These are phyloP conservation scores for Talinum fruticosum DNA, from an alignment of 148 eudicot species.

Conservation along the genomic window DNA sequence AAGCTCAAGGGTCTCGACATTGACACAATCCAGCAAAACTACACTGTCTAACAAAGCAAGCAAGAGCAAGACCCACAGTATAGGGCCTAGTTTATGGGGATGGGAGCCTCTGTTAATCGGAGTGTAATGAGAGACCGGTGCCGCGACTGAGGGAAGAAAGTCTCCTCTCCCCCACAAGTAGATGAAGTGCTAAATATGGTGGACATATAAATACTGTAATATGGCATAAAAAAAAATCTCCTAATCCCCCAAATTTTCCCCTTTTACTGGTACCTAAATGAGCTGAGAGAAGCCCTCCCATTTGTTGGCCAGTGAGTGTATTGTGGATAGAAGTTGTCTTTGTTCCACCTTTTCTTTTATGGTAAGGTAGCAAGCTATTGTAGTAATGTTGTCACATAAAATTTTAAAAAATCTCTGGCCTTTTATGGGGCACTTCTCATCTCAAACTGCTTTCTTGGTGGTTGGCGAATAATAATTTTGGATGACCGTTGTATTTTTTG, in stretches of 20 bases:
- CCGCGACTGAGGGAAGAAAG: conserved; percentile 1
- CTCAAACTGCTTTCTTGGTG: no score
- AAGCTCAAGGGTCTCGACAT: conserved; percentile 87
- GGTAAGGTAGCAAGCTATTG: conserved; percentile 21
- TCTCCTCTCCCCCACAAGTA: conserved; percentile 3
- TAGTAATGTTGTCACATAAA: conserved; percentile 12
- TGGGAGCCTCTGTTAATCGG: conserved; percentile 27
- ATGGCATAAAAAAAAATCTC: conserved; percentile 22
- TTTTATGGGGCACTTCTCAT: not conserved
- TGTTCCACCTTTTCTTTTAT: conserved; percentile 1
- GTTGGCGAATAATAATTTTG: no score
- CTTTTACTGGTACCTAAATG: conserved; percentile 8
- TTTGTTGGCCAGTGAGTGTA: conserved; percentile 17
- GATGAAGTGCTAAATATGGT: conserved; percentile 16
- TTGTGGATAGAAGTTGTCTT: conserved; percentile 23
- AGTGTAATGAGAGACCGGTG: conserved; percentile 15
- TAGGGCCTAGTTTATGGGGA: conserved; percentile 24
- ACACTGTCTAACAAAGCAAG: conserved; percentile 53
- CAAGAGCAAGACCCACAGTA: not conserved
- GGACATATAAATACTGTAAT: conserved; percentile 17
- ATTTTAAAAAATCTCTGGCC: not conserved
- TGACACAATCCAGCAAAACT: conserved; percentile 78
- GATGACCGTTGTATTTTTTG: no score
- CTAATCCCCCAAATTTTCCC: conserved; percentile 16
- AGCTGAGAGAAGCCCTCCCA: conserved; percentile 16